Conservation (phyloP, 192 early-diverging fungal species). For the Backusella luteola region DNA sequence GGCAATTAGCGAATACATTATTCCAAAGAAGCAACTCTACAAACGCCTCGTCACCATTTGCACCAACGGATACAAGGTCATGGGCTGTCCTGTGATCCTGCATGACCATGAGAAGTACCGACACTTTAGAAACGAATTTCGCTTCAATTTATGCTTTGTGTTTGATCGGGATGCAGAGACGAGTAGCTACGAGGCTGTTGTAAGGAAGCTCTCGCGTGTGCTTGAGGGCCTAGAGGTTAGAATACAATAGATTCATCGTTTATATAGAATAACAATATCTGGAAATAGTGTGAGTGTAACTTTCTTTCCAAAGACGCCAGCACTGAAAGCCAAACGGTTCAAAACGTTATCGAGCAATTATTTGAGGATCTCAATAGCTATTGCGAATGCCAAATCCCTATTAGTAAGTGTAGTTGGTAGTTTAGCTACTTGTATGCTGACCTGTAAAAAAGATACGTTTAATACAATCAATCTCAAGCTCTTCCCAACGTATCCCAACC, state of each 20-base stretch:
- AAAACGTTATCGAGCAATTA: slow-evolving; percentile 82
- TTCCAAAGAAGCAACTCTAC: slow-evolving; percentile 79
- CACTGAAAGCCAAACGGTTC: slow-evolving; percentile 40
- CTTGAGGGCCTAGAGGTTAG: slow-evolving; percentile 78
- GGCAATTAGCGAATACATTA: slow-evolving; percentile 77
- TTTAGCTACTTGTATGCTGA: background rate
- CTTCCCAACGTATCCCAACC: slow-evolving; percentile 77
- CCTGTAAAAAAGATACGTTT: slow-evolving; percentile 54
- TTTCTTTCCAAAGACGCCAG: slow-evolving; percentile 52
- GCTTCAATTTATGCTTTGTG: slow-evolving; percentile 95
- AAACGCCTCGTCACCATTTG: slow-evolving; percentile 73
- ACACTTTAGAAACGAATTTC: slow-evolving; percentile 78
- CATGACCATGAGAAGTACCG: slow-evolving; percentile 50
- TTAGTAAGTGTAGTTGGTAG: slow-evolving; percentile 50
- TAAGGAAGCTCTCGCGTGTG: slow-evolving; percentile 81
- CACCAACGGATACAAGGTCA: slow-evolving; percentile 66
- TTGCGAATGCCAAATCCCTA: slow-evolving; percentile 83
- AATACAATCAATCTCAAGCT: slow-evolving; percentile 86
- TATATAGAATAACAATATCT: background rate
- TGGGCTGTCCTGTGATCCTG: slow-evolving; percentile 77
- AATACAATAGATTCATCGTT: background rate
- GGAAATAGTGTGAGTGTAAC: slow-evolving; percentile 52
- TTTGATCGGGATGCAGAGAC: slow-evolving; percentile 85
- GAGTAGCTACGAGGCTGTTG: slow-evolving; percentile 83
- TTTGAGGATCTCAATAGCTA: slow-evolving; percentile 85